These are phyloP conservation scores for Cylindrotheca fusiformis DNA, from an alignment of 108 stramenopile species.

Conservation along the genomic window DNA sequence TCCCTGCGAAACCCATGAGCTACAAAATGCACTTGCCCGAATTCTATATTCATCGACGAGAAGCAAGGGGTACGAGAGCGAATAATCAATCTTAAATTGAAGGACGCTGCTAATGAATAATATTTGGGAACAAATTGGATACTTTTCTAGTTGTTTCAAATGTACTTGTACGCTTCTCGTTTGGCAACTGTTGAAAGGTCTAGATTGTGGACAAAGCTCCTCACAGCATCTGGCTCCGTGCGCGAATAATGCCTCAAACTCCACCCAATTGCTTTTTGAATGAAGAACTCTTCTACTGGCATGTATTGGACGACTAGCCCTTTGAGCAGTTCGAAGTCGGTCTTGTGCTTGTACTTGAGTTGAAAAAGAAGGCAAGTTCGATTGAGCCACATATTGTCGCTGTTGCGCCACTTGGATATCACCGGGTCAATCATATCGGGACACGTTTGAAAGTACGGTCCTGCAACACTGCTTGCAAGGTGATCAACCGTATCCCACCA, in stretches of 20 bases:
- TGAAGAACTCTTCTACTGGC: conserved; percentile 24
- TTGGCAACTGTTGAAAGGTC: background rate
- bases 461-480: conserved; percentile 8
- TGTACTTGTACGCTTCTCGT: background rate
- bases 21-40: conserved; percentile 6
- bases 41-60: no score
- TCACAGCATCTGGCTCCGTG: conserved; percentile 15
- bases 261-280: conserved; percentile 32
- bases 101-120: no score
- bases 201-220: conserved; percentile 1
- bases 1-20: conserved; percentile 10
- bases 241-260: conserved; percentile 13
- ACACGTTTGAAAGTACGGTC: conserved; percentile 3
- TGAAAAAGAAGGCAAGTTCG: conserved; percentile 12
- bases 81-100: no score
- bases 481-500: conserved; percentile 27
- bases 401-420: background rate
- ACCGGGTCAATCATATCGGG: conserved; percentile 9
- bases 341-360: conserved; percentile 15
- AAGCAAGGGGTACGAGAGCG: no score
- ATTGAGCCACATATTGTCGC: conserved; percentile 12
- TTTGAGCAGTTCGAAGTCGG: conserved; percentile 7
- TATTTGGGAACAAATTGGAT: no score
- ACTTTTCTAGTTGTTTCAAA: background rate
- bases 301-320: background rate